These are phyloP conservation scores for Metarhizium humberi DNA, from an alignment of 2,329 filamentous ascomycete species.

Conservation along the genomic window DNA sequence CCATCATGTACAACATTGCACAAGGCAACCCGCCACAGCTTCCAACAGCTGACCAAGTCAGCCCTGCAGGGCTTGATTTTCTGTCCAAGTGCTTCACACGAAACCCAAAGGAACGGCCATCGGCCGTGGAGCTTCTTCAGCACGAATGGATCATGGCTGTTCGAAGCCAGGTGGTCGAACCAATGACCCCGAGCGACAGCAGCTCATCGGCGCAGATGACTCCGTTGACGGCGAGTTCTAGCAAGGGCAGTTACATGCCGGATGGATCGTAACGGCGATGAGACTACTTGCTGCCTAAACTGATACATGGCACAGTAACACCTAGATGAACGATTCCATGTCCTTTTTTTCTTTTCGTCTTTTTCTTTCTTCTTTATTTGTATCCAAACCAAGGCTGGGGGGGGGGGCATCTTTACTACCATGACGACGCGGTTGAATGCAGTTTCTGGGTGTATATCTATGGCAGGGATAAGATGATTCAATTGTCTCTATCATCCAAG, in stretches of 20 bases:
- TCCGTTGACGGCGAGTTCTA: slow-evolving; percentile 21
- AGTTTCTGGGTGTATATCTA: background rate
- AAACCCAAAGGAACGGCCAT: slow-evolving; percentile 69
- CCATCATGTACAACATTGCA: slow-evolving; percentile 99
- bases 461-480: slow-evolving; percentile 10
- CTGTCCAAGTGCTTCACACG: slow-evolving; percentile 76
- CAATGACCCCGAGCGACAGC: slow-evolving; percentile 51
- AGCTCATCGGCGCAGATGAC: slow-evolving; percentile 31
- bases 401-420: background rate
- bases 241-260: slow-evolving; percentile 17
- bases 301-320: background rate
- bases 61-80: slow-evolving; percentile 78
- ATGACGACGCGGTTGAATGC: background rate
- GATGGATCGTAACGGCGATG: slow-evolving; percentile 13
- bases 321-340: background rate
- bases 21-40: slow-evolving; percentile 89
- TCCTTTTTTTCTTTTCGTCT: background rate
- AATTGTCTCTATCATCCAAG: background rate
- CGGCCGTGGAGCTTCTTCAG: slow-evolving; percentile 80
- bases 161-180: slow-evolving; percentile 55
- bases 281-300: background rate
- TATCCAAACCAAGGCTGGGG: background rate
- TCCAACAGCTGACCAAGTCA: slow-evolving; percentile 74
- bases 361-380: background rate
- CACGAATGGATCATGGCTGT: slow-evolving; percentile 81